Evolutionary conservation across 1,284 basidiomycete species (phyloP).

Genomic region (Ganoderma sp.): DNA sequence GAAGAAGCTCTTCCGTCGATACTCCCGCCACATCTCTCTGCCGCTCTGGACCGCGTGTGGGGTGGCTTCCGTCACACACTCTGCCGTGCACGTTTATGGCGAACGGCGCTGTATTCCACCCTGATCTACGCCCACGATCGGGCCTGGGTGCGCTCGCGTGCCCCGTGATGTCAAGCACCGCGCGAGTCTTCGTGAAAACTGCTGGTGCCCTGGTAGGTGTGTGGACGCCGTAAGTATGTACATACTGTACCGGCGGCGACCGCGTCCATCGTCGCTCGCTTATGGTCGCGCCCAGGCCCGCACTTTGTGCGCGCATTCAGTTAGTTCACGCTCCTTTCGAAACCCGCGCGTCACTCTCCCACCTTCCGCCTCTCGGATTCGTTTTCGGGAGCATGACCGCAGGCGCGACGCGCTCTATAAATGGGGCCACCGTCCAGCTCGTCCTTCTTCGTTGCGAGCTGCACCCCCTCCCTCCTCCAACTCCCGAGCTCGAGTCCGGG

Average conservation of each 20-base stretch:
- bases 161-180: not conserved
- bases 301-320: not conserved
- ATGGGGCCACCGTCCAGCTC: slow-evolving; percentile 12
- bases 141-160: not conserved
- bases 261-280: not conserved
- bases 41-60: not conserved
- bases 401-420: not conserved
- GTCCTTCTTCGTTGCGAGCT: slow-evolving; percentile 19
- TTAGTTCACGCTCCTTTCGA: not conserved
- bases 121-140: not conserved
- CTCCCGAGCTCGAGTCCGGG: slow-evolving; percentile 13
- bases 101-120: not conserved
- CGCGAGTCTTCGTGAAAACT: not conserved
- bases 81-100: not conserved
- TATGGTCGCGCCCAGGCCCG: not conserved
- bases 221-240: not conserved
- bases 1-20: slow-evolving; percentile 6
- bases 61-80: not conserved
- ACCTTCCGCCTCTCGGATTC: slow-evolving; percentile 3
- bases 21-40: not conserved
- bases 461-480: slow-evolving; percentile 10
- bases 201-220: not conserved
- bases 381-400: slow-evolving; percentile 8
- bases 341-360: not conserved
- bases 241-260: not conserved